A percentile compares a stretch with the other conserved stretches of the same genome.
phyloP scores from a whole-genome alignment of 1,284 basidiomycete species.

The Boletus semigastroideus region DNA sequence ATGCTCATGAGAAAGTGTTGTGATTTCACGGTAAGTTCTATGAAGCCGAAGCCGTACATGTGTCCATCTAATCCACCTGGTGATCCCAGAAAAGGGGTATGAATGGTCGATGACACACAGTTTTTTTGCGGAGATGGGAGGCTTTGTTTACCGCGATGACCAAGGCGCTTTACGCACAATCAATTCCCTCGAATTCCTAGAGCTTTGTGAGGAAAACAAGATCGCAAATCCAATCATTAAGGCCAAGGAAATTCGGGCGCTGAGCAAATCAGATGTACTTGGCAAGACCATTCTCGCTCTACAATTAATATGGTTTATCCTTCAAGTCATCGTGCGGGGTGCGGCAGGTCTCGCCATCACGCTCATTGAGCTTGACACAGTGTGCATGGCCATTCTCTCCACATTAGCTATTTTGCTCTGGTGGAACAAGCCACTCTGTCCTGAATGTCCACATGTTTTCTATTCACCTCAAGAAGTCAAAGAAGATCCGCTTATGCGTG shows the following conservation, averaged over 20 bases:
- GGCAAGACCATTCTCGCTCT: not conserved
- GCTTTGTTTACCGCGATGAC: not conserved
- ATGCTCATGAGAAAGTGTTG: too few relatives aligned
- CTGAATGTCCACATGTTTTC: not conserved
- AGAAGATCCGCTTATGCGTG: too few relatives aligned
- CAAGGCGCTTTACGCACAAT: not conserved
- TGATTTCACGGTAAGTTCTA: too few relatives aligned
- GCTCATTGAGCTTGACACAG: not conserved
- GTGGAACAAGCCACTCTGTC: constrained; percentile 2
- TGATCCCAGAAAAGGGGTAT: not conserved
- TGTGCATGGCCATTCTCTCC: not conserved
- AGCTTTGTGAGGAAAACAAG: not conserved
- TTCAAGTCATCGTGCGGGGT: not conserved
- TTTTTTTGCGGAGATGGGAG: not conserved
- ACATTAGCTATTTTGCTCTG: not conserved
- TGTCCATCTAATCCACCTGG: too few relatives aligned
- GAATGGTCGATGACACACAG: not conserved
- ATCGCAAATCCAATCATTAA: constrained; percentile 2
- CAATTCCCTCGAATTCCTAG: not conserved
- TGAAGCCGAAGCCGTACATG: too few relatives aligned
- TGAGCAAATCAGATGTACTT: not conserved
- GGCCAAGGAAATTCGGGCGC: not conserved
- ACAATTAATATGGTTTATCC: not conserved
- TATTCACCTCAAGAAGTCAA: not conserved
- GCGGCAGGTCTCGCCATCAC: not conserved